phyloP scores from a whole-genome alignment of 148 eudicot species.

The Silene conica region DNA sequence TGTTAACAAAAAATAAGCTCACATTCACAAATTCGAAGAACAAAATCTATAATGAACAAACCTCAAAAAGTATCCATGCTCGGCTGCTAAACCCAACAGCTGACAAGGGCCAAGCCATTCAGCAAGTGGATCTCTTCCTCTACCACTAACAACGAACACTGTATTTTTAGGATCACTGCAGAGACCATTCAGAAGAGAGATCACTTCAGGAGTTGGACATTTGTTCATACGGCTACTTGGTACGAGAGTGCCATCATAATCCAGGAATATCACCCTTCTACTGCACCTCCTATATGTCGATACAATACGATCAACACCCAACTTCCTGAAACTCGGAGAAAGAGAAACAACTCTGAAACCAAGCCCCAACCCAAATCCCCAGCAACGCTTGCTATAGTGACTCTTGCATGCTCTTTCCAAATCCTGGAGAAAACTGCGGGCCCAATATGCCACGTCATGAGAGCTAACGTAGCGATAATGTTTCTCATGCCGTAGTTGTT shows the following conservation, averaged over 20 bases:
- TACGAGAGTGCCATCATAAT: slow-evolving; percentile 73
- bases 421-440: slow-evolving; percentile 77
- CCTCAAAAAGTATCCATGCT: slow-evolving; percentile 76
- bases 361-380: slow-evolving; percentile 90
- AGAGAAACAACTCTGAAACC: slow-evolving; percentile 83
- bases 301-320: slow-evolving; percentile 60
- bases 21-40: background rate
- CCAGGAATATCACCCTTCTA: slow-evolving; percentile 70
- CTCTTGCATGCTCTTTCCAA: slow-evolving; percentile 76
- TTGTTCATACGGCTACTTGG: slow-evolving; percentile 51
- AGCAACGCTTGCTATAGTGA: slow-evolving; percentile 70
- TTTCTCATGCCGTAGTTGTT: slow-evolving; percentile 69
- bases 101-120: slow-evolving; percentile 76
- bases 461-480: slow-evolving; percentile 83
- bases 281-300: slow-evolving; percentile 62
- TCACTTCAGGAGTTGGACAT: slow-evolving; percentile 48
- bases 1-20: no score
- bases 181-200: slow-evolving; percentile 40
- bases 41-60: background rate
- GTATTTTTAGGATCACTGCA: slow-evolving; percentile 65
- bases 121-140: slow-evolving; percentile 48
- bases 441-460: slow-evolving; percentile 93
- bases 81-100: slow-evolving; percentile 62
- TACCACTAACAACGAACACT: slow-evolving; percentile 66
- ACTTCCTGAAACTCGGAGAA: slow-evolving; percentile 74